Percentiles rank a stretch among this genome's conserved stretches.
Evolutionary conservation across 768 basidiomycete genomes (phyloP).

Genomic region (Suillus tomentosus): DNA sequence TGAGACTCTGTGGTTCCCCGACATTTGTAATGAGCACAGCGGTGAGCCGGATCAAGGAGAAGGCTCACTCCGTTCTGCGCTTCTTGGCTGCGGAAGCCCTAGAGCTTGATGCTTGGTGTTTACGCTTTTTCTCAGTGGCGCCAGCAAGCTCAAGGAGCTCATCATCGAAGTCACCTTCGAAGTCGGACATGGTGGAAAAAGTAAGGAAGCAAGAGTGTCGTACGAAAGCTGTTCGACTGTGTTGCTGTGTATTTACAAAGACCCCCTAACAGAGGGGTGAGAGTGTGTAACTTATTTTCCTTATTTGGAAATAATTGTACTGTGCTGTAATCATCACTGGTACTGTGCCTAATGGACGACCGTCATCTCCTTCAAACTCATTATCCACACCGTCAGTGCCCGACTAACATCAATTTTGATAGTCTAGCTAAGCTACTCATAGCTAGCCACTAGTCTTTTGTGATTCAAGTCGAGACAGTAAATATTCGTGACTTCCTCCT

Average conservation of each 20-base stretch:
- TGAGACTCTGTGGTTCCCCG: constrained; percentile 34
- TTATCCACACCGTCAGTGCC: background rate
- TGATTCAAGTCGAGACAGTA: constrained; percentile 1
- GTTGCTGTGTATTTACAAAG: constrained; percentile 3
- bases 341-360: background rate
- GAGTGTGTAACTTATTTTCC: background rate
- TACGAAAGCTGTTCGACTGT: background rate
- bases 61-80: constrained; percentile 69
- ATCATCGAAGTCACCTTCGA: constrained; percentile 57
- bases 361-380: background rate
- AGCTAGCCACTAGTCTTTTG: background rate
- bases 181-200: constrained; percentile 45
- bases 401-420: background rate
- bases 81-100: constrained; percentile 57
- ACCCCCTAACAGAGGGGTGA: background rate
- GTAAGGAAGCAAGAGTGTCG: constrained; percentile 1
- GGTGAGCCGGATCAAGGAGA: constrained; percentile 8
- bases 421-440: background rate
- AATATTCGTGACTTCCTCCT: background rate
- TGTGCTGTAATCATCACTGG: background rate
- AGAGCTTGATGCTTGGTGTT: constrained; percentile 50
- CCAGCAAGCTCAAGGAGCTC: constrained; percentile 84
- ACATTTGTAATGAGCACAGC: constrained; percentile 13
- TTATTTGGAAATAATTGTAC: background rate
- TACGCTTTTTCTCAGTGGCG: constrained; percentile 66